These are phyloP conservation scores for Blastobotrys niveus DNA, from an alignment of 1,139 yeast genomes.

Conservation along the genomic window DNA sequence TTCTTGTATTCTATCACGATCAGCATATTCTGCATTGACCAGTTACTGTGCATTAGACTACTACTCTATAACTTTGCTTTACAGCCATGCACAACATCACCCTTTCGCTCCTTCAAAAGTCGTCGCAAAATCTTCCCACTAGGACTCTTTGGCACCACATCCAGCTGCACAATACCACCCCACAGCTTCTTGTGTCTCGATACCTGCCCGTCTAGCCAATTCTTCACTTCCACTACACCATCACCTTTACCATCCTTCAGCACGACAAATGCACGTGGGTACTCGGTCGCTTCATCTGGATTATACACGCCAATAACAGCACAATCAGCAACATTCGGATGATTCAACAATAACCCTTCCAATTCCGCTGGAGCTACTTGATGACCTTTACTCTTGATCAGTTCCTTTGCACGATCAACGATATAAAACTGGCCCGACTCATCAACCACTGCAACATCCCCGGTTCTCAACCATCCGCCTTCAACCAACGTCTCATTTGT, in stretches of 20 bases:
- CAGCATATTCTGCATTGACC: no score
- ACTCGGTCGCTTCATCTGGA: slow-evolving; percentile 33
- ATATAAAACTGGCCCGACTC: slow-evolving; percentile 52
- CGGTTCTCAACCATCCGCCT: slow-evolving; percentile 74
- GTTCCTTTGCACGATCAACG: slow-evolving; percentile 72
- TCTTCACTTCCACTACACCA: slow-evolving; percentile 21
- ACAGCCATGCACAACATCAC: slow-evolving; percentile 6
- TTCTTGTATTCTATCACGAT: no score
- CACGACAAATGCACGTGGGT: slow-evolving; percentile 36
- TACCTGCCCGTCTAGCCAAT: slow-evolving; percentile 34
- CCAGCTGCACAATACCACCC: slow-evolving; percentile 37
- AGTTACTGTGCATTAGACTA: no score
- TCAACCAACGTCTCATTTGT: slow-evolving; percentile 47
- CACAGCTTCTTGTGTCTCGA: slow-evolving; percentile 38
- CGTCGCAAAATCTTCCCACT: slow-evolving; percentile 39
- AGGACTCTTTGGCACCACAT: slow-evolving; percentile 36
- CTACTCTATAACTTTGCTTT: no score
- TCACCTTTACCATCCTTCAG: slow-evolving; percentile 17
- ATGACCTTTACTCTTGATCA: slow-evolving; percentile 78
- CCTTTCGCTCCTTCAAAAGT: slow-evolving; percentile 22
- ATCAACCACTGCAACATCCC: slow-evolving; percentile 61
- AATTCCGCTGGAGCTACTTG: slow-evolving; percentile 78
- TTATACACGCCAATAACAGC: slow-evolving; percentile 36
- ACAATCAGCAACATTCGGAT: slow-evolving; percentile 32
- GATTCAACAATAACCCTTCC: slow-evolving; percentile 55